Conservation (phyloP, 345 rosid species). For the Reutealis trisperma region DNA sequence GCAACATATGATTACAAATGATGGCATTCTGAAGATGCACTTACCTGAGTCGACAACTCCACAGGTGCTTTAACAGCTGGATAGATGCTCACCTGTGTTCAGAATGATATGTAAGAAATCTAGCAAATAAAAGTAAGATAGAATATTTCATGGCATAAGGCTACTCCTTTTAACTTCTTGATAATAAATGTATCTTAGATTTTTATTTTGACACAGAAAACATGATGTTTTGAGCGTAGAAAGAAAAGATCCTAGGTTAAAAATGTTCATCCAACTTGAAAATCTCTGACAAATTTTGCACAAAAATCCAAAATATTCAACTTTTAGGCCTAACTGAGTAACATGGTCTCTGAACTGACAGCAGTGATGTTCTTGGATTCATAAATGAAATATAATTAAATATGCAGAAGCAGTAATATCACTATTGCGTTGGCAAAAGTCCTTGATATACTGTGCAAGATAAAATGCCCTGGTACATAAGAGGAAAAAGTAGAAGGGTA, state of each 20-base stretch:
- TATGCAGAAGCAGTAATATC: neutral
- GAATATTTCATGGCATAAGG: neutral
- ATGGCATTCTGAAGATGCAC: slow-evolving; percentile 5
- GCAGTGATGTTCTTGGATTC: neutral
- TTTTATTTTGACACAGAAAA: neutral
- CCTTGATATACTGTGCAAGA: neutral
- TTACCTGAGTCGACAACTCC: slow-evolving; percentile 80
- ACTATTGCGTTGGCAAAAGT: neutral
- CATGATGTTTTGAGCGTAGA: neutral
- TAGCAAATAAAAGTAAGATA: neutral
- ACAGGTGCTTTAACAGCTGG: slow-evolving; percentile 84
- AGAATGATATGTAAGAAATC: slow-evolving; percentile 6
- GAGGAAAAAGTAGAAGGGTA: neutral
- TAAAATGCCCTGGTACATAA: neutral
- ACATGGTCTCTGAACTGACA: neutral
- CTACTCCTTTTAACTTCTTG: neutral
- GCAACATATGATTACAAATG: neutral
- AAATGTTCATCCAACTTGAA: neutral
- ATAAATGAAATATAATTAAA: neutral
- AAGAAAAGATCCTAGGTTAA: neutral
- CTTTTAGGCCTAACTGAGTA: no score
- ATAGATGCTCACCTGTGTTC: slow-evolving; percentile 72
- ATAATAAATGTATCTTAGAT: neutral
- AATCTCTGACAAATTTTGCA: neutral
- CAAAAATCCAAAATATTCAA: neutral